These are phyloP conservation scores for Luffa aegyptiaca DNA, from an alignment of 306 rosid species.

Conservation along the genomic window DNA sequence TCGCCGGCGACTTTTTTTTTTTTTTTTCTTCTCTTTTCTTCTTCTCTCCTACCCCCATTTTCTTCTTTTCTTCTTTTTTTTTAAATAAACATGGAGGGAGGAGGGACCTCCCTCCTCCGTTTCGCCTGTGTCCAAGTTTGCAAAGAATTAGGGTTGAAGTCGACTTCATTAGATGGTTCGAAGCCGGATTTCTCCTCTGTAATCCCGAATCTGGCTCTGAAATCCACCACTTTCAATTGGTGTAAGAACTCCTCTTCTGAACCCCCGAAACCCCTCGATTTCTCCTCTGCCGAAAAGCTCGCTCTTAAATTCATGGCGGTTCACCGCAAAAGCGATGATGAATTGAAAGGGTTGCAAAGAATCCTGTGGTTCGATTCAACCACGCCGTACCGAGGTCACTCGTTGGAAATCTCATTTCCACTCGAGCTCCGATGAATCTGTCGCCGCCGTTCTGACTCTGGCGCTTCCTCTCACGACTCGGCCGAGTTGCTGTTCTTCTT, in stretches of 20 bases:
- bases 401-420: conserved; percentile 17
- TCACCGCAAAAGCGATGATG: conserved; percentile 7
- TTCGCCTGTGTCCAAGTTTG: no score
- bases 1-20: no score
- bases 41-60: no score
- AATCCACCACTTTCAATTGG: conserved; percentile 70
- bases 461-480: conserved; percentile 38
- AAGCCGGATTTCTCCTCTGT: no score
- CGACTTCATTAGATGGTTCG: no score
- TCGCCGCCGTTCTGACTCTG: conserved; percentile 25
- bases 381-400: conserved; percentile 32
- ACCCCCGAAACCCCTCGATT: conserved; percentile 28
- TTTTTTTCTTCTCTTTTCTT: no score
- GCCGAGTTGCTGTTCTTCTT: conserved; percentile 53
- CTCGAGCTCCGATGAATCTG: conserved; percentile 51
- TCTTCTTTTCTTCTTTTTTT: no score
- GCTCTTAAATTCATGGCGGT: conserved; percentile 26
- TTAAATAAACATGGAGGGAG: no score
- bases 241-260: conserved; percentile 24
- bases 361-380: conserved; percentile 20
- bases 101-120: no score
- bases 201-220: conserved; percentile 27
- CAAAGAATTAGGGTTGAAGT: no score
- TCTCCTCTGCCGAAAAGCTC: conserved; percentile 27
- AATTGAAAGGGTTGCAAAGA: conserved; percentile 20